These are phyloP conservation scores for Rhododendron griersonianum DNA, from an alignment of 148 eudicot genomes.

Conservation along the genomic window DNA sequence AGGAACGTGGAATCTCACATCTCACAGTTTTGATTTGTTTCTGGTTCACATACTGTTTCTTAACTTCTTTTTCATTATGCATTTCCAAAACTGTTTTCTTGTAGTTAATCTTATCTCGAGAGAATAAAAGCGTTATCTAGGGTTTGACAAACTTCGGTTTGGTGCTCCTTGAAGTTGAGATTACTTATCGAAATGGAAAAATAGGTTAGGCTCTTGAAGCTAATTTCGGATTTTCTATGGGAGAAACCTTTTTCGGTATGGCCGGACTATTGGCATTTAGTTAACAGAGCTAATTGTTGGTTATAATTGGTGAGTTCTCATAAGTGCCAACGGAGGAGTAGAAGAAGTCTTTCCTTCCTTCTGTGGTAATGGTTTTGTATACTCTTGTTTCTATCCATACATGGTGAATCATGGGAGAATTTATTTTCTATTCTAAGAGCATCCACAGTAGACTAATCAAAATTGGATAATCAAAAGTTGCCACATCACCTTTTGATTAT, in stretches of 20 bases:
- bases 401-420: not conserved
- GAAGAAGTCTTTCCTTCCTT: not conserved
- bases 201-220: not conserved
- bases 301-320: not conserved
- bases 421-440: not conserved
- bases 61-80: not conserved
- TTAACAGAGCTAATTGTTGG: not conserved
- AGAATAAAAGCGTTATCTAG: not conserved
- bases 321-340: not conserved
- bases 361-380: not conserved
- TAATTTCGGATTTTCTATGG: not conserved
- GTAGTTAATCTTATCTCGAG: not conserved
- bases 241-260: not conserved
- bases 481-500: too few species aligned
- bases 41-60: not conserved
- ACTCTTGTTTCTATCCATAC: not conserved
- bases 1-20: not conserved
- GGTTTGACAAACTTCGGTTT: not conserved
- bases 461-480: too few species aligned
- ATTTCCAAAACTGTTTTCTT: not conserved
- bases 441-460: too few species aligned
- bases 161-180: not conserved
- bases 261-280: not conserved
- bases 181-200: not conserved
- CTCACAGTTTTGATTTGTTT: not conserved